A percentile compares a stretch with the other conserved stretches of the same genome.
These are phyloP conservation scores for Globisporangium cystogenes DNA, from an alignment of 352 stramenopile genomes.

Conservation along the genomic window DNA sequence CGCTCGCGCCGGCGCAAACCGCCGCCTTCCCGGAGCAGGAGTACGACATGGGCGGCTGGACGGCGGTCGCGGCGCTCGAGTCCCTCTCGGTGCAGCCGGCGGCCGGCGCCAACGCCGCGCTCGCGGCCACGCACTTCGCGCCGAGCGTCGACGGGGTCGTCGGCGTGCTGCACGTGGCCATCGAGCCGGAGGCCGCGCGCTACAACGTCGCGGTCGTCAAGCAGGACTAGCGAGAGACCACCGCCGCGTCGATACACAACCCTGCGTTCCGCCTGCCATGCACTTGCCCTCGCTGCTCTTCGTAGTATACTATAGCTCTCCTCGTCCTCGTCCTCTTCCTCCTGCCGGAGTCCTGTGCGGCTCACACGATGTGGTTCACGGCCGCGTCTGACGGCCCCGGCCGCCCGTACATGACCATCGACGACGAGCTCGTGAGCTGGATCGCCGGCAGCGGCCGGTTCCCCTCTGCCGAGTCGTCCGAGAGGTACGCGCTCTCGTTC, in stretches of 20 bases:
- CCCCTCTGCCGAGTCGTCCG: constrained; percentile 35
- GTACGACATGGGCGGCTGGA: constrained; percentile 82
- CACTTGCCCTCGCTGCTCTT: too few species aligned
- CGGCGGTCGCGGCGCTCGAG: constrained; percentile 47
- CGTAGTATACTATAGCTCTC: too few species aligned
- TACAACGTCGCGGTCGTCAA: constrained; percentile 38
- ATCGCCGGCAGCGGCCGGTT: constrained; percentile 36
- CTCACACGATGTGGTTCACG: constrained; percentile 36
- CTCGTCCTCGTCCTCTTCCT: not conserved
- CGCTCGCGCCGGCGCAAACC: constrained; percentile 35
- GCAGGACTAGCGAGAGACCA: constrained; percentile 21
- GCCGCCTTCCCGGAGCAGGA: constrained; percentile 46
- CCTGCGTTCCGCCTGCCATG: too few species aligned
- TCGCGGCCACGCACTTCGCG: constrained; percentile 41
- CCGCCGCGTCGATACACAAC: too few species aligned
- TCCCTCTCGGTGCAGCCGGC: constrained; percentile 50
- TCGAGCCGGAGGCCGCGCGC: constrained; percentile 25
- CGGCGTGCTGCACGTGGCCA: constrained; percentile 54
- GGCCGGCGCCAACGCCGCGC: constrained; percentile 12
- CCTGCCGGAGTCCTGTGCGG: too few species aligned
- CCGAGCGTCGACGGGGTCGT: constrained; percentile 53
- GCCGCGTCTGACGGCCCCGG: constrained; percentile 13
- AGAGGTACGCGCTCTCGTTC: constrained; percentile 54
- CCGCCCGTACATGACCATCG: constrained; percentile 64
- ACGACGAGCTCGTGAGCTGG: constrained; percentile 33